Base-by-base conservation (phyloP, 257 asterid genomes). In the Ilex aquifolium region DNA sequence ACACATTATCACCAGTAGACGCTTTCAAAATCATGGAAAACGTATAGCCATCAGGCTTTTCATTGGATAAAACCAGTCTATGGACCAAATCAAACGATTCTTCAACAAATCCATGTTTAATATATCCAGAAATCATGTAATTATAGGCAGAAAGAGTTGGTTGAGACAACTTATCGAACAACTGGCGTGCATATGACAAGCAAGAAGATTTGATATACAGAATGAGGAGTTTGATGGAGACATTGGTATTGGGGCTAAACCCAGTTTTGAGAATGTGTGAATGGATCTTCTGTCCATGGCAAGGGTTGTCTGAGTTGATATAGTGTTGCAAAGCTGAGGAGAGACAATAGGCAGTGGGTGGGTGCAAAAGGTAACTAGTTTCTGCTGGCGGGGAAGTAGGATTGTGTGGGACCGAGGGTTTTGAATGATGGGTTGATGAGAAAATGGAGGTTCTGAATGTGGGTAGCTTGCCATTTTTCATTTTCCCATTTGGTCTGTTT, bases 111-210 rank as follows among this genome's bases (percentile, higher is more conserved):
- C 98, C 92, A 14, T 81, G 81, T 55, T 67, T 84, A 10, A 73
- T 58, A 56, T 80, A 88, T 8, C 90, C 98, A 2, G 96, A 78
- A 32, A 88, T 83, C 95, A 91, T 72, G 80, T 88, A 91, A 61
- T 88, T 91, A 69, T 88, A 84, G 50, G 96, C 90, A 15, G 95
- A 73, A 0, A 88, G 71, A 68, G 96, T 88, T 57, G 80, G 88
- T 0, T 53, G 68, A 32, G 88, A 83, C 96, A 86, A 76, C 74
- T 82, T 95, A 63, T 88, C 96, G 62, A 91, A 88, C 78, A 83
- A 31, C 66, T 69, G 86, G 61, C 87, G 88, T 6, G 95, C 95
- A 52, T 86, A 74, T 0, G 71, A 48, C 21, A 84, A 55, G 62
- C 74, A 68, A 6, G 84, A 78, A 6, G 88, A 86, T 62, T 86